phyloP scores from a whole-genome alignment of 257 asterid species.

The Jacaranda mimosifolia region DNA sequence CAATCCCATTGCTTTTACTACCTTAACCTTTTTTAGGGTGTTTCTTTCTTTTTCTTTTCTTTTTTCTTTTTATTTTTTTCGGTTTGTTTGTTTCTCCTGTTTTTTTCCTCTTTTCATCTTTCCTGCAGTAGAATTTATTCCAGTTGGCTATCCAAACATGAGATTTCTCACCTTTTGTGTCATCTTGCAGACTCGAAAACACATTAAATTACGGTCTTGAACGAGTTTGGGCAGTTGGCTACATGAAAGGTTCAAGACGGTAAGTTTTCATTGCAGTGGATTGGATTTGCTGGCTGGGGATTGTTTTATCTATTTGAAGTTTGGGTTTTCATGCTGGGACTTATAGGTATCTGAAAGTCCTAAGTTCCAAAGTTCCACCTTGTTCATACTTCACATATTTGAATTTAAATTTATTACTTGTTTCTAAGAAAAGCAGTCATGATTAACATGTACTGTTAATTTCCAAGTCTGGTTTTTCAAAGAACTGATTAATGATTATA shows the following conservation, averaged over 20 bases:
- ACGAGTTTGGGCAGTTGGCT: slow-evolving; percentile 98
- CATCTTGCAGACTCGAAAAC: slow-evolving; percentile 85
- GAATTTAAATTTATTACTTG: not conserved
- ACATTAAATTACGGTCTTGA: slow-evolving; percentile 99
- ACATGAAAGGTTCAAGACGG: slow-evolving; percentile 95
- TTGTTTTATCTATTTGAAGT: not conserved
- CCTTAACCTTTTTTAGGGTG: not conserved
- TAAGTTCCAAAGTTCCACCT: slow-evolving; percentile 13
- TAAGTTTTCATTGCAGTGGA: slow-evolving; percentile 45
- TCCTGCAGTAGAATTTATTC: slow-evolving; percentile 10
- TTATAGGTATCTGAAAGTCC: slow-evolving; percentile 25
- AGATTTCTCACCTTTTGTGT: slow-evolving; percentile 36
- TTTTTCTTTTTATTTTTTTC: too few relatives aligned
- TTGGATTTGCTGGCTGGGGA: slow-evolving; percentile 21
- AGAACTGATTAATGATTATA: slow-evolving; percentile 8
- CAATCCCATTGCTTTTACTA: not conserved
- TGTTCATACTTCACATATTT: slow-evolving; percentile 12
- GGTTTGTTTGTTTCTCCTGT: too few relatives aligned
- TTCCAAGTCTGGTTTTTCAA: slow-evolving; percentile 15
- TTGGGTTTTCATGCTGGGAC: slow-evolving; percentile 10
- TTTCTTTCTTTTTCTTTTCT: not conserved
- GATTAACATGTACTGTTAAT: slow-evolving; percentile 21
- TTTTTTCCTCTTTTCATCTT: not conserved
- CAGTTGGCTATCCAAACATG: slow-evolving; percentile 8
- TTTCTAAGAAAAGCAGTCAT: slow-evolving; percentile 27